A percentile compares a stretch with the other conserved stretches of the same genome.
Evolutionary conservation across 768 basidiomycete species (phyloP).

Genomic region (Trametes punicea): DNA sequence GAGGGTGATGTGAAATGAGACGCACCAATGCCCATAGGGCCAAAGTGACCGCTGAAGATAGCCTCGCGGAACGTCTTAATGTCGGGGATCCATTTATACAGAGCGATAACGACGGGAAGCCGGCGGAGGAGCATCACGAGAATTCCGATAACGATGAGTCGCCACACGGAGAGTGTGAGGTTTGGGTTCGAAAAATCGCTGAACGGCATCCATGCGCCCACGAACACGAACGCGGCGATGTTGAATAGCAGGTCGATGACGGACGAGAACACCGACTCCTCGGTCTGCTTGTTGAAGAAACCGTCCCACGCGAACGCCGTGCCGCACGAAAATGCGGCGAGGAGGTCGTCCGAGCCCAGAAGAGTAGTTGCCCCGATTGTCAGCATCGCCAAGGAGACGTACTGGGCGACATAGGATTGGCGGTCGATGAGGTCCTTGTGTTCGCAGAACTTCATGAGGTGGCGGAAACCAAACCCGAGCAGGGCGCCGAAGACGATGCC

Average conservation of each 20-base stretch:
- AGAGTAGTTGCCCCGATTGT: slow-evolving; percentile 82
- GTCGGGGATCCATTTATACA: slow-evolving; percentile 94
- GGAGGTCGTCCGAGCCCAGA: slow-evolving; percentile 88
- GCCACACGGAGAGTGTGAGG: slow-evolving; percentile 75
- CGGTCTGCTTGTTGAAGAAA: slow-evolving; percentile 90
- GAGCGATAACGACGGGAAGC: slow-evolving; percentile 75
- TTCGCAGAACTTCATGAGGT: slow-evolving; percentile 93
- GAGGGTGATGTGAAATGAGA: neutral
- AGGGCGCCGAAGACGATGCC: slow-evolving; percentile 71
- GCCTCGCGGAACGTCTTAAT: slow-evolving; percentile 94
- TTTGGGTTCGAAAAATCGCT: slow-evolving; percentile 61
- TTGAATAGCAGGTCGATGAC: slow-evolving; percentile 97
- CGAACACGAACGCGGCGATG: slow-evolving; percentile 90
- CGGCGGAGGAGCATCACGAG: slow-evolving; percentile 80
- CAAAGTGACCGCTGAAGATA: slow-evolving; percentile 93
- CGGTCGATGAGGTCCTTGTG: slow-evolving; percentile 84
- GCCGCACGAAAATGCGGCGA: slow-evolving; percentile 93
- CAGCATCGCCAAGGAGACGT: slow-evolving; percentile 77
- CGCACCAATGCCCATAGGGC: slow-evolving; percentile 76
- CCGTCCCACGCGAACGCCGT: slow-evolving; percentile 97
- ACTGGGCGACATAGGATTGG: slow-evolving; percentile 93
- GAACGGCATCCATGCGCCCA: slow-evolving; percentile 98
- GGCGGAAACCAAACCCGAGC: slow-evolving; percentile 75
- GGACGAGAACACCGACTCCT: slow-evolving; percentile 92
- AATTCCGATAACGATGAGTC: slow-evolving; percentile 79